phyloP scores from a whole-genome alignment of 2,329 filamentous ascomycete genomes.

The Cryphonectria nitschkei region DNA sequence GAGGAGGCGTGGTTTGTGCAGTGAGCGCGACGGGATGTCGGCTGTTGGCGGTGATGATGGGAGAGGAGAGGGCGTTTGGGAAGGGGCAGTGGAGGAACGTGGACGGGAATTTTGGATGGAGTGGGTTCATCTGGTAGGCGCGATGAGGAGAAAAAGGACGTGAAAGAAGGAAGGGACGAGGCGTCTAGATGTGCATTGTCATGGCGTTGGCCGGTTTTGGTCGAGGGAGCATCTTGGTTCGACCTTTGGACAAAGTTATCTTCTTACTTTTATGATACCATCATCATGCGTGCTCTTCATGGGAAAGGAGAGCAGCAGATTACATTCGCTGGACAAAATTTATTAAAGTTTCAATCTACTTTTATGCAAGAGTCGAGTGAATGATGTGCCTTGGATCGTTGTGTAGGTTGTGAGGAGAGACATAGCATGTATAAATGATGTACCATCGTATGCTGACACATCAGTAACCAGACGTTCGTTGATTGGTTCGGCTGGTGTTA shows the following conservation, averaged over 20 bases:
- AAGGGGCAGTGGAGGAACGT: slow-evolving; percentile 74
- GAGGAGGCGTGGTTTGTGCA: slow-evolving; percentile 74
- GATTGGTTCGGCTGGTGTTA: neutral
- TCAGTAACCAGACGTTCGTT: neutral
- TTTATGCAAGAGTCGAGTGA: neutral
- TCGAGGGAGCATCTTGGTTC: neutral
- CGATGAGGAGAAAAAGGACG: neutral
- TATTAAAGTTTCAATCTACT: neutral
- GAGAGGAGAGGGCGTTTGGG: slow-evolving; percentile 71
- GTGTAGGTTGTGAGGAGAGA: too few relatives aligned
- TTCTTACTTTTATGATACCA: neutral
- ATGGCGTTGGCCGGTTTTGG: neutral
- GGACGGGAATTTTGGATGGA: slow-evolving; percentile 72
- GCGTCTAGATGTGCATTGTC: neutral
- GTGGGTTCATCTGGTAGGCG: slow-evolving; percentile 39
- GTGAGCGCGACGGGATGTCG: slow-evolving; percentile 75
- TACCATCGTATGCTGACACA: neutral
- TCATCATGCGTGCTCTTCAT: neutral
- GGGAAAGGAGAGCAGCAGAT: neutral
- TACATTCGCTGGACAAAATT: neutral
- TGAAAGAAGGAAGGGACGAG: too few relatives aligned
- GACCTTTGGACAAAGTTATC: neutral
- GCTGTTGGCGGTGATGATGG: slow-evolving; percentile 82
- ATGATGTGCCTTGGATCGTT: too few relatives aligned
- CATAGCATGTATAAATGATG: neutral